Percentiles rank a stretch among this genome's conserved stretches.
Evolutionary conservation across 148 eudicot species (phyloP).

Genomic region (Amaranthus palmeri): DNA sequence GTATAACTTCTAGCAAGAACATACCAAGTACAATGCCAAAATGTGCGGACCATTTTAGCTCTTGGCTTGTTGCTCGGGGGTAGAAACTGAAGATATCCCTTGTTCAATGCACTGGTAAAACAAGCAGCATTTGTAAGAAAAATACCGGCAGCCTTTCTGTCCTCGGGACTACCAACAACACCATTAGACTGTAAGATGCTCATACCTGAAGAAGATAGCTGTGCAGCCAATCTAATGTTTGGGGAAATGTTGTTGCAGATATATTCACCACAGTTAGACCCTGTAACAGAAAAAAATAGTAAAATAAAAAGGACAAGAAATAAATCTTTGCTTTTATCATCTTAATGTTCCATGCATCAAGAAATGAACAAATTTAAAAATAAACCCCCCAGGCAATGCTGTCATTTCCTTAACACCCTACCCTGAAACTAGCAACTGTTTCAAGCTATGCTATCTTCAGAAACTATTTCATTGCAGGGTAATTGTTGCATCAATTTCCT

Average conservation of each 20-base stretch:
- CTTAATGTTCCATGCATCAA: neutral
- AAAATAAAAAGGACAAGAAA: neutral
- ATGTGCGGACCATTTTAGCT: conserved; percentile 18
- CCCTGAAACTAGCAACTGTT: neutral
- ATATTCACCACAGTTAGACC: conserved; percentile 82
- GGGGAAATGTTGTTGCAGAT: conserved; percentile 92
- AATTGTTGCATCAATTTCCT: no score
- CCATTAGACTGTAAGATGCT: neutral
- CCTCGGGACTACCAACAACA: neutral
- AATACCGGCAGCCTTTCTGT: neutral
- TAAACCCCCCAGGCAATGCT: neutral
- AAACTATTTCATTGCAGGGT: no score
- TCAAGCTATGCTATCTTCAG: neutral
- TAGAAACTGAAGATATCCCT: conserved; percentile 53
- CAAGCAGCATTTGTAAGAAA: conserved; percentile 8
- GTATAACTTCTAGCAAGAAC: neutral
- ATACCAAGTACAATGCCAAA: conserved; percentile 5
- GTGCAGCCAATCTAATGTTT: conserved; percentile 95
- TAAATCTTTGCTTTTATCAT: neutral
- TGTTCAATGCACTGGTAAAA: conserved; percentile 71
- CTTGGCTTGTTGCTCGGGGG: conserved; percentile 27
- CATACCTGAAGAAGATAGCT: conserved; percentile 86
- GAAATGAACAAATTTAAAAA: neutral
- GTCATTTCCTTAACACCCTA: no score
- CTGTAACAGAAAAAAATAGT: conserved; percentile 32